A percentile compares a stretch with the other conserved stretches of the same genome.
Evolutionary conservation across 495 filamentous ascomycete species (phyloP).

Genomic region (Aspergillus saccharolyticus): DNA sequence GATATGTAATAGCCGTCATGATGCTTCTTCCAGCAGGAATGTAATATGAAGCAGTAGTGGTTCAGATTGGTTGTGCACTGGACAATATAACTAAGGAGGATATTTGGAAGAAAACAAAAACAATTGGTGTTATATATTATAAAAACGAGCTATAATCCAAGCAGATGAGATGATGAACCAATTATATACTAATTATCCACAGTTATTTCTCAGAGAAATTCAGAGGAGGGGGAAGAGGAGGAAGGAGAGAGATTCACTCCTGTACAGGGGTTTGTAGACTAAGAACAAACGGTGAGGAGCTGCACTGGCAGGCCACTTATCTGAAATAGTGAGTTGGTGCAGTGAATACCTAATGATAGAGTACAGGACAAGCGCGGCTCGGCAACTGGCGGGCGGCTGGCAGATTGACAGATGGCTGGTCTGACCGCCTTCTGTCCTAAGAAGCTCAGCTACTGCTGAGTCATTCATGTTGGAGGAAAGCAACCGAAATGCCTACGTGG

Average conservation of each 20-base stretch:
- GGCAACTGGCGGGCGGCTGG: too few relatives aligned
- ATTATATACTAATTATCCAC: not conserved
- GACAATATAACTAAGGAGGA: too few relatives aligned
- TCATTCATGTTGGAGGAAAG: slow-evolving; percentile 13
- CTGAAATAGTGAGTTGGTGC: not conserved
- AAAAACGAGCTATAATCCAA: not conserved
- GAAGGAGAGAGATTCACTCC: not conserved
- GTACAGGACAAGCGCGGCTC: not conserved
- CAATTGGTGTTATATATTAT: not conserved
- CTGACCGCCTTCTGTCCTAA: not conserved
- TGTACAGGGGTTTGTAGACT: not conserved
- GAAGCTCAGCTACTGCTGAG: slow-evolving; percentile 4
- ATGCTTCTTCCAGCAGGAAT: too few relatives aligned
- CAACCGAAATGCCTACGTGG: slow-evolving; percentile 22
- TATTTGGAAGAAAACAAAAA: not conserved
- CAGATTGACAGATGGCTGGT: not conserved
- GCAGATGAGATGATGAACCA: not conserved
- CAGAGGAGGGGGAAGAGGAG: too few relatives aligned
- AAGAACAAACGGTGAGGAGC: not conserved
- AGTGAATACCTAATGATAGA: too few relatives aligned
- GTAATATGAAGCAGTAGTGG: too few relatives aligned
- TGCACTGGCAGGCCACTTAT: not conserved
- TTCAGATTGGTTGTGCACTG: too few relatives aligned
- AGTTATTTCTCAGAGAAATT: not conserved
- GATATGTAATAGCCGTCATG: slow-evolving; percentile 34